These are phyloP conservation scores for Coccomyxa sp. DNA, from an alignment of 139 green algal species.

Conservation along the genomic window DNA sequence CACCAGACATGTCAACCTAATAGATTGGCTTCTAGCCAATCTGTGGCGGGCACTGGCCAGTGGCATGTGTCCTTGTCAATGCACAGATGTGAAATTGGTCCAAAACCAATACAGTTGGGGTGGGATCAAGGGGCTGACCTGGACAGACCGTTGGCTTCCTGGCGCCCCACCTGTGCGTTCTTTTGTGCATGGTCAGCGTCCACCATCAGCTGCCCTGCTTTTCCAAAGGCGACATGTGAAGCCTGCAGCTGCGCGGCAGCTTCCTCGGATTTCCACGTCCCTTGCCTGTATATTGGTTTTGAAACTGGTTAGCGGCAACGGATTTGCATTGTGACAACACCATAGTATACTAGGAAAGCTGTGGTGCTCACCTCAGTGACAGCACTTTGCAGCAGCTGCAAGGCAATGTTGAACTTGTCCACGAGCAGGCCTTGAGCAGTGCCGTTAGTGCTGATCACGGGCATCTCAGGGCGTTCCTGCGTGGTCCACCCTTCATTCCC, in stretches of 20 bases:
- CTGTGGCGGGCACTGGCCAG: no score
- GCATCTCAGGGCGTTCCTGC: background rate
- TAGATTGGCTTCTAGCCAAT: no score
- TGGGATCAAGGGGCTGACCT: background rate
- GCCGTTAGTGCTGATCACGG: background rate
- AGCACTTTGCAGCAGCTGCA: background rate
- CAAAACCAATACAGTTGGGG: no score
- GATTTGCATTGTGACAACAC: no score
- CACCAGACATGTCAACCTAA: no score
- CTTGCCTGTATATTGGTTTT: background rate
- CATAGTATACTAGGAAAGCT: no score
- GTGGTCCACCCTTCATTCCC: background rate
- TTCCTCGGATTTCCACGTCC: background rate
- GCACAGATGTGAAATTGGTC: no score
- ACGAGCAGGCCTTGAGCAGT: background rate
- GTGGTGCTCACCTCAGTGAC: background rate
- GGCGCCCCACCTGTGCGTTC: background rate
- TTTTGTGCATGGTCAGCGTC: slow-evolving; percentile 10
- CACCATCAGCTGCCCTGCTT: background rate
- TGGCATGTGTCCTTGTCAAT: no score
- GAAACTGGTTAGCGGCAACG: no score
- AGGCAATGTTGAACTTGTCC: background rate
- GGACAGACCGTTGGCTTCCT: background rate
- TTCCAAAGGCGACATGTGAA: background rate
- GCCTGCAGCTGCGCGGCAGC: background rate